Evolutionary conservation across 208 protist species (phyloP).

Genomic region (Leishmania arabica): DNA sequence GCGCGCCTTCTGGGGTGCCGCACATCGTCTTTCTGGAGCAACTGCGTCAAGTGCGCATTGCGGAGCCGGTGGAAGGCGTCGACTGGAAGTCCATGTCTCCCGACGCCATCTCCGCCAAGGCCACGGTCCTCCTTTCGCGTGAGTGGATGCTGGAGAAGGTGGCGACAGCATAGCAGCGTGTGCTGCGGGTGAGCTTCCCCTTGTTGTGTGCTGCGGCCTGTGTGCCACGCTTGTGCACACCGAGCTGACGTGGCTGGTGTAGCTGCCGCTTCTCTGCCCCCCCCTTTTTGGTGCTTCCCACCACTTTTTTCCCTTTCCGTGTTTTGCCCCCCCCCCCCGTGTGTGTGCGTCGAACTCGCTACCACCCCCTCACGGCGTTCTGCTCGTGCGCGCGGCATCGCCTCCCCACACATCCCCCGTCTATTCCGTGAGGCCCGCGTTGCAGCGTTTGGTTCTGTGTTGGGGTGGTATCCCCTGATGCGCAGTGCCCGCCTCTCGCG

Average conservation of each 20-base stretch:
- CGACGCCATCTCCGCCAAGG: constrained; percentile 40
- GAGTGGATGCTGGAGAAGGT: constrained; percentile 37
- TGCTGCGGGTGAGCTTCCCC: background rate
- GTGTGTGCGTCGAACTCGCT: background rate
- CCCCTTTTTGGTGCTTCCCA: background rate
- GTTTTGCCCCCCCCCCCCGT: no score
- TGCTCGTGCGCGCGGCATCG: background rate
- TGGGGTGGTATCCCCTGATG: background rate
- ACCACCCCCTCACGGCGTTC: background rate
- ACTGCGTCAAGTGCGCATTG: constrained; percentile 30
- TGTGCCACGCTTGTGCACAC: background rate
- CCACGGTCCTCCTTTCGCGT: constrained; percentile 26
- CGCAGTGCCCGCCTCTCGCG: background rate
- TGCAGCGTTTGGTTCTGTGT: background rate
- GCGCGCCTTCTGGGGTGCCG: constrained; percentile 22
- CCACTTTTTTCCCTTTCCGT: background rate
- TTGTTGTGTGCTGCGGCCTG: background rate
- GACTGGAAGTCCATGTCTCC: constrained; percentile 38
- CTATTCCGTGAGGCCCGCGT: background rate
- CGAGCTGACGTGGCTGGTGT: background rate
- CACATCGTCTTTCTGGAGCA: constrained; percentile 76
- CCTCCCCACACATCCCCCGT: no score
- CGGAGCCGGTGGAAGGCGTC: constrained; percentile 32
- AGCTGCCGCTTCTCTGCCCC: constrained; percentile 4
- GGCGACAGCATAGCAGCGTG: background rate